Conservation (phyloP, 2,329 filamentous ascomycete genomes). For the Penicillium olsonii region DNA sequence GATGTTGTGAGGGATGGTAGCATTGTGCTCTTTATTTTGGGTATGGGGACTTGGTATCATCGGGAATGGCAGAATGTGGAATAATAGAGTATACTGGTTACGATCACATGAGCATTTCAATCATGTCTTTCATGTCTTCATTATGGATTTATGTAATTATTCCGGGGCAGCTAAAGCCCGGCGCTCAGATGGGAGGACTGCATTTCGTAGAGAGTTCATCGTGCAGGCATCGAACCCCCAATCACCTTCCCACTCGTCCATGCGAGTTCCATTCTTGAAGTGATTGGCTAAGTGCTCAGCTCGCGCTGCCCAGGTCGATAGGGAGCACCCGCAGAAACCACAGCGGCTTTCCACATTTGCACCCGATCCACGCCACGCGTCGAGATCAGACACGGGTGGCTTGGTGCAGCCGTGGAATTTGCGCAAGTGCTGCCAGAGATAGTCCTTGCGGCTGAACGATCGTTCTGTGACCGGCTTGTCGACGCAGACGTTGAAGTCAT, state of each 20-base stretch:
- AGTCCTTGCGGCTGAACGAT: constrained; percentile 60
- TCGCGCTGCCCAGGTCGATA: constrained; percentile 54
- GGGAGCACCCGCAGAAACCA: constrained; percentile 53
- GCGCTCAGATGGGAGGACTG: constrained; percentile 32
- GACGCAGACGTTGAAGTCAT: constrained; percentile 56
- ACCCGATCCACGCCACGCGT: constrained; percentile 56
- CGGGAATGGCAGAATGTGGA: constrained; percentile 29
- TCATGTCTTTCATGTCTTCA: neutral
- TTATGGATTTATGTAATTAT: neutral
- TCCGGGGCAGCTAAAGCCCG: neutral
- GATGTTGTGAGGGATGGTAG: constrained; percentile 47
- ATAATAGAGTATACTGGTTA: constrained; percentile 3
- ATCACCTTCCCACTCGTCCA: constrained; percentile 59
- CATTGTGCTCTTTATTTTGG: constrained; percentile 48
- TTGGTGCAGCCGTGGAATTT: constrained; percentile 57
- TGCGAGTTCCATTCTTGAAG: constrained; percentile 55
- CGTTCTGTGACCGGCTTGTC: constrained; percentile 52
- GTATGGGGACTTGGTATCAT: constrained; percentile 45
- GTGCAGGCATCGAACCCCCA: constrained; percentile 48
- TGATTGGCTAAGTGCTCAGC: constrained; percentile 57
- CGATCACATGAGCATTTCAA: constrained; percentile 10
- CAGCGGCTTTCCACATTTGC: constrained; percentile 56
- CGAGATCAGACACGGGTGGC: constrained; percentile 51
- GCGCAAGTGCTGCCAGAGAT: constrained; percentile 58
- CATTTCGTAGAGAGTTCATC: constrained; percentile 36